Percentiles rank a stretch among this genome's conserved stretches.
phyloP scores from a whole-genome alignment of 208 protist species.

The Leishmania martiniquensis region DNA sequence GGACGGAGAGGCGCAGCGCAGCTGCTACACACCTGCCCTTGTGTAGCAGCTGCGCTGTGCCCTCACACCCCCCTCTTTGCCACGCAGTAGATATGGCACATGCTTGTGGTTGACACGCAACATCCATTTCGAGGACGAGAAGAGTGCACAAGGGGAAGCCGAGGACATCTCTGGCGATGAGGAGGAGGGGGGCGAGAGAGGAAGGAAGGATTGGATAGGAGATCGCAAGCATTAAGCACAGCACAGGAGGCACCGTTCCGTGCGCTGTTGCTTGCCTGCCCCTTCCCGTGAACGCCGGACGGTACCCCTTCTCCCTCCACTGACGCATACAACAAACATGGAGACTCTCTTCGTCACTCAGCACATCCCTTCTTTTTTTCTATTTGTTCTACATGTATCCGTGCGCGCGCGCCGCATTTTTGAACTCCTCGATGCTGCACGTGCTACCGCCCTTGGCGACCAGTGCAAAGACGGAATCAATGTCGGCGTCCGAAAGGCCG shows the following conservation, averaged over 20 bases:
- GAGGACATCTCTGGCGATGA: not conserved
- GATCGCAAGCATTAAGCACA: not conserved
- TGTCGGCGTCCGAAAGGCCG: constrained; percentile 62
- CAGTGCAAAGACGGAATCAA: constrained; percentile 70
- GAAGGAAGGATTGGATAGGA: not conserved
- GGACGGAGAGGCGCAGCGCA: not conserved
- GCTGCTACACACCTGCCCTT: no score
- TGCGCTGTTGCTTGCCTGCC: not conserved
- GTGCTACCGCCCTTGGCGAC: constrained; percentile 47
- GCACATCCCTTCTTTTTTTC: not conserved
- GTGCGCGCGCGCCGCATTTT: constrained; percentile 73
- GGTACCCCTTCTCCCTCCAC: no score
- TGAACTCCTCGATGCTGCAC: constrained; percentile 90
- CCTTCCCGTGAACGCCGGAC: not conserved
- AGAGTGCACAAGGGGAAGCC: not conserved
- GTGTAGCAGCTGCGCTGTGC: not conserved
- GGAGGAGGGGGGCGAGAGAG: not conserved
- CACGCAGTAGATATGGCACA: not conserved
- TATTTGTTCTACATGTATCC: constrained; percentile 55
- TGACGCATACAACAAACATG: not conserved
- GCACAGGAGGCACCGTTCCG: not conserved
- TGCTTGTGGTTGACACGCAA: not conserved
- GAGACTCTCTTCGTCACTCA: not conserved
- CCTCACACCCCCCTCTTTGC: not conserved
- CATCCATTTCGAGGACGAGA: not conserved